Evolutionary conservation across 2,329 filamentous ascomycete genomes (phyloP).

Genomic region (Fusarium citri): DNA sequence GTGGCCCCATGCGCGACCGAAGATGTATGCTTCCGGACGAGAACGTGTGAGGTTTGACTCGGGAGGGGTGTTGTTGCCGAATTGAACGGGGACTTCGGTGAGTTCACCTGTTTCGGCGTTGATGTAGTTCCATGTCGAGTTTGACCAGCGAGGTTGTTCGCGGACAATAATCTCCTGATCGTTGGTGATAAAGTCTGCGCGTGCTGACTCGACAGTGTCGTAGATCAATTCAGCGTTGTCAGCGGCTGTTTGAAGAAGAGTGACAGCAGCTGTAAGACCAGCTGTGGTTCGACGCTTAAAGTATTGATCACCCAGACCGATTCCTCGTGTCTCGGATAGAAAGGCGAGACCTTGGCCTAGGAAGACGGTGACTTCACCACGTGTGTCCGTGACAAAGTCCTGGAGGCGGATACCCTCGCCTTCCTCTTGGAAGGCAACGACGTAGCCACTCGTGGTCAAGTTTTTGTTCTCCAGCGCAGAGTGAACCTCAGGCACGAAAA

Average conservation of each 20-base stretch:
- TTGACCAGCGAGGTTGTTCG: constrained; percentile 35
- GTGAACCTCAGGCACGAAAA: constrained; percentile 46
- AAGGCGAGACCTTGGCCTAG: constrained; percentile 47
- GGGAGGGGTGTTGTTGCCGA: constrained; percentile 46
- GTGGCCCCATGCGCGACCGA: constrained; percentile 45
- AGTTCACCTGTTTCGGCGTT: constrained; percentile 41
- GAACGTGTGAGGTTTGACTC: constrained; percentile 46
- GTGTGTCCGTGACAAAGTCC: constrained; percentile 46
- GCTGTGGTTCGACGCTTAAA: constrained; percentile 47
- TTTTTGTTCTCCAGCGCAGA: constrained; percentile 33
- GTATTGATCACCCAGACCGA: constrained; percentile 46
- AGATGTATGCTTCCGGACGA: constrained; percentile 48
- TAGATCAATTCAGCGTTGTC: constrained; percentile 46
- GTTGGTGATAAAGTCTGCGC: constrained; percentile 43
- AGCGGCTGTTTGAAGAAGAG: constrained; percentile 44
- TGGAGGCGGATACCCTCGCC: constrained; percentile 43
- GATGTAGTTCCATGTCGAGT: constrained; percentile 41
- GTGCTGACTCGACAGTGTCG: constrained; percentile 42
- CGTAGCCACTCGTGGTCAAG: constrained; percentile 46
- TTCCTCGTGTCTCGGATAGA: constrained; percentile 48
- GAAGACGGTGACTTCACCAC: constrained; percentile 46
- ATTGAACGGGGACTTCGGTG: constrained; percentile 43
- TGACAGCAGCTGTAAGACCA: constrained; percentile 44
- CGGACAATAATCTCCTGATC: constrained; percentile 37
- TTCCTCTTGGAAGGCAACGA: constrained; percentile 34